A percentile compares a stretch with the other conserved stretches of the same genome.
These are phyloP conservation scores for Cyclocybe aegerita DNA, from an alignment of 768 basidiomycete species.

Conservation along the genomic window DNA sequence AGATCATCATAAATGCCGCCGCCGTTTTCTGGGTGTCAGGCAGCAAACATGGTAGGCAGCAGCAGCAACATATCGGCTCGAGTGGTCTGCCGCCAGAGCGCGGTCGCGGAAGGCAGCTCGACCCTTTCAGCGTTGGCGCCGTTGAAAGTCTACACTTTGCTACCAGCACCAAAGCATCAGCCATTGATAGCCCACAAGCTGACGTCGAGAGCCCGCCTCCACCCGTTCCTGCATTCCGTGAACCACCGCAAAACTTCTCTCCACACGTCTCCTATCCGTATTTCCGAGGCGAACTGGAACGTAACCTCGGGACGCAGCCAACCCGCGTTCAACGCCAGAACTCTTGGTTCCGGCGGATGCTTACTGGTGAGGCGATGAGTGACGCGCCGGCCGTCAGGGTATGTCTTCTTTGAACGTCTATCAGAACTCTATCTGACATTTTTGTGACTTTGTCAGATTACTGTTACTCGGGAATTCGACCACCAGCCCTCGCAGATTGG, in stretches of 20 bases:
- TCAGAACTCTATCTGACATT: not conserved
- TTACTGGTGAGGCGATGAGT: not conserved
- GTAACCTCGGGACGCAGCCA: too few species aligned
- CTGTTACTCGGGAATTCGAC: constrained; percentile 21
- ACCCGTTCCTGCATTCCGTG: too few species aligned
- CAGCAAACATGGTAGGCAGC: constrained; percentile 1
- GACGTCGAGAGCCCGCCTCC: not conserved
- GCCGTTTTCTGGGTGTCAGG: constrained; percentile 47
- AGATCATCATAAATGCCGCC: constrained; percentile 47
- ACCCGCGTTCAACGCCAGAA: too few species aligned
- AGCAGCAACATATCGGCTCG: constrained; percentile 4
- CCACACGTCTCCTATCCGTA: too few species aligned
- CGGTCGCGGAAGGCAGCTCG: constrained; percentile 6
- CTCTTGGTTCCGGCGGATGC: too few species aligned
- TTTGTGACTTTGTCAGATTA: constrained; percentile 12
- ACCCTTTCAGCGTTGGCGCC: constrained; percentile 1
- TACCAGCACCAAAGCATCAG: constrained; percentile 4
- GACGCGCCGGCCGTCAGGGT: constrained; percentile 10
- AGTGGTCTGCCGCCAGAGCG: constrained; percentile 6
- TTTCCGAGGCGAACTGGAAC: not conserved
- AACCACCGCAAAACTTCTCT: too few species aligned
- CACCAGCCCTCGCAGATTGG: constrained; percentile 15
- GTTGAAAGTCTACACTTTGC: constrained; percentile 6
- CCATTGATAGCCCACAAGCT: not conserved
- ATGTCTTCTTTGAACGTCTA: not conserved